A percentile compares a stretch with the other conserved stretches of the same genome.
Evolutionary conservation across 129 eudicot genomes (phyloP).

Genomic region (Arctium minus): DNA sequence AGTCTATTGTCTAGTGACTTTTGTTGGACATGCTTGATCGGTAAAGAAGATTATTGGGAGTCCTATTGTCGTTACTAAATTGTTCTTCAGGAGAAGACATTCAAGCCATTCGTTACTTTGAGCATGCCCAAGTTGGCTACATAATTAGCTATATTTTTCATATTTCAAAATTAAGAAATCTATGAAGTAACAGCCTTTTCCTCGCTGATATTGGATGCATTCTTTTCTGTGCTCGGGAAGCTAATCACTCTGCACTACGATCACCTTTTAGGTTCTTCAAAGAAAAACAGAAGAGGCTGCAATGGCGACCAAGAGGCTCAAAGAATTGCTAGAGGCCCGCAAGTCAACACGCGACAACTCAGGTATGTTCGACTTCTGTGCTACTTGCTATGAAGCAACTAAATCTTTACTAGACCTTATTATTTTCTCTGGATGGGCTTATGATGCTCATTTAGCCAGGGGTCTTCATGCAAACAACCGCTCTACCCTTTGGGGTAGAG

Average conservation of each 20-base stretch:
- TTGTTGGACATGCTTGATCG: neutral
- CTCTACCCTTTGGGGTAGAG: neutral
- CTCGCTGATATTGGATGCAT: neutral
- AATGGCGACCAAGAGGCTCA: constrained; percentile 96
- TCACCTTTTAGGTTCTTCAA: constrained; percentile 78
- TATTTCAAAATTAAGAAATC: neutral
- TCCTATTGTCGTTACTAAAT: neutral
- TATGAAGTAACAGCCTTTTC: neutral
- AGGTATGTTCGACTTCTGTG: constrained; percentile 34
- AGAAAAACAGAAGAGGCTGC: constrained; percentile 99
- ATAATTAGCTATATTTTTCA: neutral
- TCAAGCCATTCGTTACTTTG: neutral
- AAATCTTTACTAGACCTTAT: neutral
- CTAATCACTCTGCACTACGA: neutral
- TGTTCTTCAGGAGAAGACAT: neutral
- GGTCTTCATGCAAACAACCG: neutral
- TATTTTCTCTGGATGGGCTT: neutral
- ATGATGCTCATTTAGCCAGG: neutral
- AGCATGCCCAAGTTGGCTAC: neutral
- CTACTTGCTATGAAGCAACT: neutral
- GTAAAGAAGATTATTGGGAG: neutral
- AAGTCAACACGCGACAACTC: constrained; percentile 86
- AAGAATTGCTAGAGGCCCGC: constrained; percentile 96
- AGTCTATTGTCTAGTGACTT: neutral
- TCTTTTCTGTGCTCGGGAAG: neutral